phyloP scores from a whole-genome alignment of 768 basidiomycete genomes.

The Hericium coralloides region DNA sequence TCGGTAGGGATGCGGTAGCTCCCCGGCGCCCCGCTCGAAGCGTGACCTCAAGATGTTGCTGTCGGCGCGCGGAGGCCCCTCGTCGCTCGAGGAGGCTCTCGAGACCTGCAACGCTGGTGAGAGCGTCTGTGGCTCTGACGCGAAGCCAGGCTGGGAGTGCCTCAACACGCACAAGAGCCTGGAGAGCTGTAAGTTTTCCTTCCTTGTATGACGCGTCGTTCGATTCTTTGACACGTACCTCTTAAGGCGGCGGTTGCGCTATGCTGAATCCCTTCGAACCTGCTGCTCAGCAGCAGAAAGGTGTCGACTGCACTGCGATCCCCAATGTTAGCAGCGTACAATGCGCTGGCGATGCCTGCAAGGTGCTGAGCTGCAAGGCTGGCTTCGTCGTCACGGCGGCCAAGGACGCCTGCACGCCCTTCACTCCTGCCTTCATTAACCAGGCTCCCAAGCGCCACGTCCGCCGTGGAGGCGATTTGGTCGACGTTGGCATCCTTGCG shows the following conservation, averaged over 20 bases:
- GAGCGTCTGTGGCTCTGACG: conserved; percentile 30
- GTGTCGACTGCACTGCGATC: background rate
- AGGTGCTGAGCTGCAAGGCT: background rate
- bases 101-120: conserved; percentile 21
- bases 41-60: conserved; percentile 7
- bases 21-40: conserved; percentile 22
- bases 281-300: background rate
- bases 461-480: background rate
- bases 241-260: conserved; percentile 1
- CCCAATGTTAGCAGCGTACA: background rate
- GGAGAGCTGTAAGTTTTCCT: conserved; percentile 2
- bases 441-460: background rate
- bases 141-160: conserved; percentile 28
- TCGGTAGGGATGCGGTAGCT: conserved; percentile 29
- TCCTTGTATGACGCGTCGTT: background rate
- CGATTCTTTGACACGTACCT: background rate
- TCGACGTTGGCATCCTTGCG: background rate
- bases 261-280: background rate
- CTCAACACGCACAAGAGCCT: conserved; percentile 25
- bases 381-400: background rate
- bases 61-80: conserved; percentile 13
- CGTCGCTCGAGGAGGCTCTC: conserved; percentile 23
- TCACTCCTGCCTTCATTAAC: too few species aligned
- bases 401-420: background rate
- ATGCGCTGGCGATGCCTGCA: background rate